Conservation (phyloP, 352 stramenopile genomes). For the Phytophthora brassicae region DNA sequence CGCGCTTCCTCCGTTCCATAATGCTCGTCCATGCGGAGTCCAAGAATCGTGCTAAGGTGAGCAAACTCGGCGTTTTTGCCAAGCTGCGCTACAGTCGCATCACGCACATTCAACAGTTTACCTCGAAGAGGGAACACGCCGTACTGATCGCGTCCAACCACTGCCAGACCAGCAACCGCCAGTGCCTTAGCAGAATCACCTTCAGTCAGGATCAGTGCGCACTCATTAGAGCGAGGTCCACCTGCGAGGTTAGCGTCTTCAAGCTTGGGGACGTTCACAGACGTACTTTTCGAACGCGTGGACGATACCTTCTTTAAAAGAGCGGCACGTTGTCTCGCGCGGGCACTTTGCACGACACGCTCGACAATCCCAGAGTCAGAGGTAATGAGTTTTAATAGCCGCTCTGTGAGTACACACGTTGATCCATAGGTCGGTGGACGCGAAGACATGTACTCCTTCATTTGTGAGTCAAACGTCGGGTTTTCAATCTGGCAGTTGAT, state of each 20-base stretch:
- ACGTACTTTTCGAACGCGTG: conserved; percentile 59
- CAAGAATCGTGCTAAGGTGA: conserved; percentile 97
- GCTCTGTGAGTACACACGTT: conserved; percentile 91
- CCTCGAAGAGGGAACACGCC: conserved; percentile 99
- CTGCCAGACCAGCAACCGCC: conserved; percentile 97
- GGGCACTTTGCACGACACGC: conserved; percentile 89
- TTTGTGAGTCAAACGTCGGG: conserved; percentile 99
- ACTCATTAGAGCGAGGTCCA: conserved; percentile 89
- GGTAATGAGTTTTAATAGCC: conserved; percentile 94
- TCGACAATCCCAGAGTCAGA: conserved; percentile 96
- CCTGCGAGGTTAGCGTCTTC: conserved; percentile 99
- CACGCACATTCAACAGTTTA: conserved; percentile 93
- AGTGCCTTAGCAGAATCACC: conserved; percentile 99
- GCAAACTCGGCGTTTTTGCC: conserved; percentile 95
- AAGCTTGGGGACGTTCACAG: conserved; percentile 96
- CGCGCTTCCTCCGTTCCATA: conserved; percentile 94
- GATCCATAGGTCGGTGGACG: conserved; percentile 85
- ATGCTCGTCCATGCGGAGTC: conserved; percentile 94
- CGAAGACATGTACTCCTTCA: conserved; percentile 99
- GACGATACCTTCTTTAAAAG: conserved; percentile 91
- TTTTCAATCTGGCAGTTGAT: conserved; percentile 99
- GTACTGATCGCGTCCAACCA: conserved; percentile 98
- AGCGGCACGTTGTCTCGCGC: conserved; percentile 93
- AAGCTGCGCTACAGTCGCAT: conserved; percentile 83
- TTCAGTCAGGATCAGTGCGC: conserved; percentile 98